Evolutionary conservation across 768 basidiomycete species (phyloP).

Genomic region (Lactarius indigo): DNA sequence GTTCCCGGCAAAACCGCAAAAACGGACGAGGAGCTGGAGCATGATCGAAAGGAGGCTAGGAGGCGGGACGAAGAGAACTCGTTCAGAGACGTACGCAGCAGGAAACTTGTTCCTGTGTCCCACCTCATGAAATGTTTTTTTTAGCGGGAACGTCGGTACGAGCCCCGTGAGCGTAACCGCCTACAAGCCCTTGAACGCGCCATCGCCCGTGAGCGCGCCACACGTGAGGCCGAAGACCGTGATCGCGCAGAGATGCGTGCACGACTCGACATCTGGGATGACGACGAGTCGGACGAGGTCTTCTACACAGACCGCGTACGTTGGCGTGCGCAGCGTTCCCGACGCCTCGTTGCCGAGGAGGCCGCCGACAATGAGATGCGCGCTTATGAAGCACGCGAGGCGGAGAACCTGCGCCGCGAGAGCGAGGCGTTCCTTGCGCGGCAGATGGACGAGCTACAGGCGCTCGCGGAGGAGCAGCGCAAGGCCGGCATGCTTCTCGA

Average conservation of each 20-base stretch:
- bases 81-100: constrained; percentile 72
- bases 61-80: constrained; percentile 78
- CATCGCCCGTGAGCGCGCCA: constrained; percentile 65
- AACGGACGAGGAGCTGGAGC: constrained; percentile 88
- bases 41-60: constrained; percentile 71
- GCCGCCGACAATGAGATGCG: constrained; percentile 82
- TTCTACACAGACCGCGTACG: constrained; percentile 90
- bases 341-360: constrained; percentile 73
- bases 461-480: constrained; percentile 84
- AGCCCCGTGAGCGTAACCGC: constrained; percentile 80
- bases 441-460: constrained; percentile 96
- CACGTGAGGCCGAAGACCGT: constrained; percentile 74
- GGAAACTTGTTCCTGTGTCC: neutral
- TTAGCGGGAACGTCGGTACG: constrained; percentile 92
- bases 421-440: constrained; percentile 91
- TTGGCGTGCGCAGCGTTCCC: constrained; percentile 77
- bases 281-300: constrained; percentile 87
- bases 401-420: constrained; percentile 81
- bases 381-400: constrained; percentile 78
- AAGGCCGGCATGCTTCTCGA: constrained; percentile 88
- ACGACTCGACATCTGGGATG: constrained; percentile 85
- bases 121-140: neutral
- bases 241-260: constrained; percentile 78
- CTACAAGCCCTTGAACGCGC: constrained; percentile 74
- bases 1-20: constrained; percentile 43